These are phyloP conservation scores for Lyophyllum semitale DNA, from an alignment of 768 basidiomycete genomes.

Conservation along the genomic window DNA sequence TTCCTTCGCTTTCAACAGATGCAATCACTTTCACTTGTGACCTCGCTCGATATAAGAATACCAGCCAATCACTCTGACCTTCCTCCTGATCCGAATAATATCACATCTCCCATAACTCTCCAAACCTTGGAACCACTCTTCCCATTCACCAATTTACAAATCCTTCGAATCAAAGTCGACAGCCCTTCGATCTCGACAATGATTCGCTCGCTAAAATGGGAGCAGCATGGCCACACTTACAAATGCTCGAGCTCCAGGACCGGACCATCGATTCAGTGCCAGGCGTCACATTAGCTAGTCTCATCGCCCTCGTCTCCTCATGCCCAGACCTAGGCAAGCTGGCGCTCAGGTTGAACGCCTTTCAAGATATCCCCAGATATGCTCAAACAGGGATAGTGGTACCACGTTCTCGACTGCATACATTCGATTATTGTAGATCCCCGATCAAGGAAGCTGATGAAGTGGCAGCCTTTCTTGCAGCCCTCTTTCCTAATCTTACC, in stretches of 20 bases:
- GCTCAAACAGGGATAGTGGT: background rate
- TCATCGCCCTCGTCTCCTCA: background rate
- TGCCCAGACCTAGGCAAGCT: background rate
- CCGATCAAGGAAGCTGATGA: background rate
- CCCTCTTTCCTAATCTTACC: background rate
- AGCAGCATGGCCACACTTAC: background rate
- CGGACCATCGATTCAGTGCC: background rate
- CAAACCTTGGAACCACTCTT: background rate
- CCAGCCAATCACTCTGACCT: background rate
- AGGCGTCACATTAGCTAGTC: background rate
- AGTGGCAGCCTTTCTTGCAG: background rate
- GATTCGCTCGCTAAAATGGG: background rate
- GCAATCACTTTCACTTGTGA: background rate
- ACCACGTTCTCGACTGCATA: background rate
- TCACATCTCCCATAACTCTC: background rate
- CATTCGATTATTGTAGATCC: background rate
- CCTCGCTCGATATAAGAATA: background rate
- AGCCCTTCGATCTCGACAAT: background rate
- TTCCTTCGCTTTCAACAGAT: background rate
- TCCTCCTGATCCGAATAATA: background rate
- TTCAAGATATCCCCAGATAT: background rate
- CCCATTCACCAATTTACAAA: background rate
- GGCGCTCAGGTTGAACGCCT: background rate
- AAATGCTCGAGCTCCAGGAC: background rate
- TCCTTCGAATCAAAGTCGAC: background rate